Conservation (phyloP, 108 stramenopile species). For the Stephanodiscus minutulus region DNA sequence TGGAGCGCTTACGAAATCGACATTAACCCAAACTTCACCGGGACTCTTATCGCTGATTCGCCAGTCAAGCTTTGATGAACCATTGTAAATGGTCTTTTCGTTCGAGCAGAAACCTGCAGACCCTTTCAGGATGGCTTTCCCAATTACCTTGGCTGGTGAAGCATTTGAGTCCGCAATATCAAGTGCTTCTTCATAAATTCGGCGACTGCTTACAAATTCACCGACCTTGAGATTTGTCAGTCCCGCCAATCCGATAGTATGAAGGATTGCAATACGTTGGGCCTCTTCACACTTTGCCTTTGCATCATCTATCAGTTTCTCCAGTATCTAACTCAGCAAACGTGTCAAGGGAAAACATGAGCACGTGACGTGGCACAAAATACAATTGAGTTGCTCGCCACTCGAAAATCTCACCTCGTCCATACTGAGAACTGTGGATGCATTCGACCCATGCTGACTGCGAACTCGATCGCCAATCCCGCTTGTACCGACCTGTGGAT, state of each 20-base stretch:
- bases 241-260: slow-evolving; percentile 68
- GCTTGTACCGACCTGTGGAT: slow-evolving; percentile 75
- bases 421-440: slow-evolving; percentile 17
- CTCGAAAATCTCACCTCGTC: slow-evolving; percentile 6
- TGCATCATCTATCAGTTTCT: slow-evolving; percentile 69
- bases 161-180: slow-evolving; percentile 53
- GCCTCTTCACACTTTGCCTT: slow-evolving; percentile 64
- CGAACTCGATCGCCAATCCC: slow-evolving; percentile 41
- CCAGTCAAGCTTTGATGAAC: slow-evolving; percentile 48
- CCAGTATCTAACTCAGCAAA: slow-evolving; percentile 54
- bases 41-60: slow-evolving; percentile 18
- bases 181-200: slow-evolving; percentile 56
- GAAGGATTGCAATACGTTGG: slow-evolving; percentile 57
- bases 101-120: slow-evolving; percentile 42
- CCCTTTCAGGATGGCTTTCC: slow-evolving; percentile 55
- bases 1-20: slow-evolving; percentile 49
- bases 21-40: slow-evolving; percentile 45
- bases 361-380: slow-evolving; percentile 3
- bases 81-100: slow-evolving; percentile 29
- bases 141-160: slow-evolving; percentile 38
- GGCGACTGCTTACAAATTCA: slow-evolving; percentile 15
- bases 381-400: not conserved
- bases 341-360: slow-evolving; percentile 42
- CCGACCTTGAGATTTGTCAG: slow-evolving; percentile 61
- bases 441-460: slow-evolving; percentile 5